These are phyloP conservation scores for Kwoniella dendrophila DNA, from an alignment of 768 basidiomycete genomes.

Conservation along the genomic window DNA sequence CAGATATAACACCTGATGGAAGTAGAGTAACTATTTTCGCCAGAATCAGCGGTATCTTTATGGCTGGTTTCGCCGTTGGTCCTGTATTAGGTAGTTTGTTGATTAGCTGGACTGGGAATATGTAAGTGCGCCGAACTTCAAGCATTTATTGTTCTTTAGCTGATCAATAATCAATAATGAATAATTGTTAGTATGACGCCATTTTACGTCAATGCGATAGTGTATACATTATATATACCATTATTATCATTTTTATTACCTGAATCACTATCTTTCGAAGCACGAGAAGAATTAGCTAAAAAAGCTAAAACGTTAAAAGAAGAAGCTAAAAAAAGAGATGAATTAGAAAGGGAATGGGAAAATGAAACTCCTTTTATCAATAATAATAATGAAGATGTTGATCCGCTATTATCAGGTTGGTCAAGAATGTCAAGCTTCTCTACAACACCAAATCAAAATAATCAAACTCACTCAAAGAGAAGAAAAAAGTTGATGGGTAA, in stretches of 20 bases:
- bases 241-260: constrained; percentile 66
- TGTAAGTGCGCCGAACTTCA: too few relatives aligned
- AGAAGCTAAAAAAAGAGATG: constrained; percentile 33
- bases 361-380: constrained; percentile 28
- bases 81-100: constrained; percentile 72
- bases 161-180: too few relatives aligned
- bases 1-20: constrained; percentile 54
- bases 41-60: constrained; percentile 73
- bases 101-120: constrained; percentile 62
- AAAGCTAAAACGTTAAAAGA: constrained; percentile 32
- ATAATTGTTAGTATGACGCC: constrained; percentile 65
- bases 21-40: constrained; percentile 58
- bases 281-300: constrained; percentile 41
- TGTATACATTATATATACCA: constrained; percentile 65
- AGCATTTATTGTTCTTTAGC: not conserved
- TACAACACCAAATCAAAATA: constrained; percentile 4
- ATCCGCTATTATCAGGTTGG: constrained; percentile 38
- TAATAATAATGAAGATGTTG: constrained; percentile 11
- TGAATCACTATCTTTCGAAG: constrained; percentile 65
- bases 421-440: constrained; percentile 27
- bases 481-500: constrained; percentile 42
- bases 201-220: constrained; percentile 67
- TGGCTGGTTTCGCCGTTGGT: constrained; percentile 74
- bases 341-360: constrained; percentile 53
- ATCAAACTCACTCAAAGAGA: too few relatives aligned